Evolutionary conservation across 805 yeast species (phyloP), one percentile per base, ranked within the genome.

Genomic region (Myxozyma lipomycoides): DNA sequence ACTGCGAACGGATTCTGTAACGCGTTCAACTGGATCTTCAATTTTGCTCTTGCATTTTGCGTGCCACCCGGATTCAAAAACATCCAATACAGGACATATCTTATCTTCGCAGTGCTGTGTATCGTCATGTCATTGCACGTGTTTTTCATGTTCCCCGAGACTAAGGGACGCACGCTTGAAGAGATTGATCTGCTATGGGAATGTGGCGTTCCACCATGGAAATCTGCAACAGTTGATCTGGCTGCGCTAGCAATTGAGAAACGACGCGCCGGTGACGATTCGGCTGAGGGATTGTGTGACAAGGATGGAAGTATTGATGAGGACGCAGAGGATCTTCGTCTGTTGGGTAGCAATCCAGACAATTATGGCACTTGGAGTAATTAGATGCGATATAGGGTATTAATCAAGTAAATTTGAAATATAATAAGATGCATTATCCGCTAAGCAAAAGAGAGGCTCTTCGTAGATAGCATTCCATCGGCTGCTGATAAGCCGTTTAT

Each of bases 81-180:
- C 64, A 77, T 81, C 49, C 71, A 75, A 40, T 80, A 84, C 83
- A 76, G 73, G 63, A 76, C 83, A 12, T 81, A 78, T 64, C 67
- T 74, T 50, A 73, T 81, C 51, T 81, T 78, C 62, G 84, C 78
- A 46, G 71, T 71, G 23, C 77, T 76, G 64, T 77, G 81, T 62
- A 68, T 68, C 22, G 72, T 67, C 54, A 73, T 78, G 75, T 71
- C 73, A 37, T 49, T 78, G 47, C 81, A 63, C 26, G 61, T 65
- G 10, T 62, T 71, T 52, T 63, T 80, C 55, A 78, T 79, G 67
- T 79, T 81, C 77, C 86, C 84, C 35, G 88, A 83, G 68, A 83
- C 88, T 32, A 82, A 82, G 69, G 82, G 78, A 60, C 79, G 77
- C 69, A 79, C 87, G 12, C 73, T 83, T 64, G 89, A 83, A 68